Evolutionary conservation across 139 green algal species (phyloP), one percentile per base, ranked within the genome.

Genomic region (Monoraphidium neglectum): DNA sequence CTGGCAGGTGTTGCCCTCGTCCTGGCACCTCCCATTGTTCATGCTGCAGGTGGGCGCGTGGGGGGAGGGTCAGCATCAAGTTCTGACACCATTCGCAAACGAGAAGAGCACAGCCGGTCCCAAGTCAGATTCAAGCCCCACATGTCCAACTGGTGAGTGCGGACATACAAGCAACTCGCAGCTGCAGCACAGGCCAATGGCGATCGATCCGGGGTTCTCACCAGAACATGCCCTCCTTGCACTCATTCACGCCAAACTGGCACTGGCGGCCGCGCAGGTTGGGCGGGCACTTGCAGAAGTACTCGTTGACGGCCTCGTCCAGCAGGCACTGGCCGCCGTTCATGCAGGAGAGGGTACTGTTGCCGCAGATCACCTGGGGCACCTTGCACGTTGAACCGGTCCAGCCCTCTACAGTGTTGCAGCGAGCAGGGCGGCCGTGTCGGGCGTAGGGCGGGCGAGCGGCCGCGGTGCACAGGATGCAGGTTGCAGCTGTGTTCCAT

Each of bases 181-280:
- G 5, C 35, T 5, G 28, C 28, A 18, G 37, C 66, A 21, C 15
- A 35, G 28, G 36, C 23, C 16, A 37, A 72, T 72, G 65, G n/a
- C n/a, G n/a, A n/a, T n/a, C n/a, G n/a, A n/a, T n/a, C n/a, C n/a
- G n/a, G n/a, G n/a, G n/a, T n/a, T n/a, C n/a, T n/a, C n/a, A n/a
- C n/a, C 65, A 72, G 65, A 38, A 77, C 72, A 78, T 78, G 59
- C 72, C 72, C 6, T 78, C 72, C 59, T 78, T 78, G 72, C 72
- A 78, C 72, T 78, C 72, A n/a, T 47, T 67, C 47, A 56, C 21
- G 15, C 72, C 72, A 70, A 78, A 78, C 30, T 78, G 72, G 72
- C 72, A 78, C 40, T 78, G 72, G 12, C 72, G 59, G 59, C 72
- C 72, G 33, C 72, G 72, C 28, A 78, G 32, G 59, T 78, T 78